phyloP scores from a whole-genome alignment of 148 eudicot genomes.

The Gaultheria prostrata region DNA sequence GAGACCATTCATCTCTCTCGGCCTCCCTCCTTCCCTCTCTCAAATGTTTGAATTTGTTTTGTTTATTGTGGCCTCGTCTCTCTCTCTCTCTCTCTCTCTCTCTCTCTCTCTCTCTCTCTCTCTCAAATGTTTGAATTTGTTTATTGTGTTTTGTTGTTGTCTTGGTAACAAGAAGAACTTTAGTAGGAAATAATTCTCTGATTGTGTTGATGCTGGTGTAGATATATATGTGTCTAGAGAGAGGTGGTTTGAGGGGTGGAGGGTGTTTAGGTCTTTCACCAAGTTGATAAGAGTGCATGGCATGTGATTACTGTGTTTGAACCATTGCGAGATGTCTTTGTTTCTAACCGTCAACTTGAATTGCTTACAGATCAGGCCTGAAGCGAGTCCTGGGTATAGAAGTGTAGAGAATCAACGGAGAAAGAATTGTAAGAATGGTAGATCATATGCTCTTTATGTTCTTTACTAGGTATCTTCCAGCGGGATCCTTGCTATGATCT shows the following conservation, averaged over 20 bases:
- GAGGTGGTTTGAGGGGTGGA: neutral
- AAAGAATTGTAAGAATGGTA: slow-evolving; percentile 32
- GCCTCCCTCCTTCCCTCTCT: neutral
- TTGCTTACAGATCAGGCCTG: slow-evolving; percentile 32
- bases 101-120: neutral
- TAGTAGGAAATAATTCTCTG: neutral
- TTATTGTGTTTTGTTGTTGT: neutral
- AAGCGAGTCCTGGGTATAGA: slow-evolving; percentile 16
- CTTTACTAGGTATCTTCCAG: slow-evolving; percentile 15
- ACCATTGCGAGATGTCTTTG: neutral
- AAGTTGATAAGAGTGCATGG: neutral
- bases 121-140: neutral
- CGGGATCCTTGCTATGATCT: slow-evolving; percentile 32
- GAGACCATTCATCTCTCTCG: neutral
- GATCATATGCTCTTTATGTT: slow-evolving; percentile 24
- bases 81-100: too few relatives aligned
- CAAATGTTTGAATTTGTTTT: neutral
- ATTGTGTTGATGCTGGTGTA: neutral
- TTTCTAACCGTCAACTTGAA: neutral
- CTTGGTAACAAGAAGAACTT: neutral
- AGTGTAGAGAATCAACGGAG: slow-evolving; percentile 3
- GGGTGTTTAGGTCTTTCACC: neutral
- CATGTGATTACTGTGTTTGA: neutral
- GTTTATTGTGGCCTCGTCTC: too few relatives aligned
- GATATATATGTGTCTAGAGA: neutral